Base-by-base conservation (phyloP, 257 asterid genomes). In the Phtheirospermum japonicum region DNA sequence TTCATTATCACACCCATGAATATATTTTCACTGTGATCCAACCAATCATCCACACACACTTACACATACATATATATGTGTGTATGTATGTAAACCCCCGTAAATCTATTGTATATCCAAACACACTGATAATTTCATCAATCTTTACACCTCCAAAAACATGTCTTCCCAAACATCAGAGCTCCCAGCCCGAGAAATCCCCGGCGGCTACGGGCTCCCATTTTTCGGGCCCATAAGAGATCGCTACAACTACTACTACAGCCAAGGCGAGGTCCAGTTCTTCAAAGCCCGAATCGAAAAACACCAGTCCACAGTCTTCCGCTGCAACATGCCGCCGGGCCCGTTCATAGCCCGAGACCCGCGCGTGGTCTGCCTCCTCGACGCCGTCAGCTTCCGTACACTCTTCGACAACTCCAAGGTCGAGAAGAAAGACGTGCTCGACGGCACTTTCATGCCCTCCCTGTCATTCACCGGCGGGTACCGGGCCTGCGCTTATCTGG, bases 381-480 rank as follows among this genome's bases (percentile, higher is more conserved):
- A 90, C 63, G 81, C 95, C 61, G 17, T 73, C 10, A 87, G 95
- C 40, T 87, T 85, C 48, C 88, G 75, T 0, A 55, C 83, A 8
- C 92, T 90, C 48, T 85, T 90, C 75, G 97, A 90, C 76, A 80
- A 57, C 34, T 81, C 97, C 45, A 83, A 68, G 17, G 82, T 90
- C 14, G 95, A 90, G 40, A 90, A 89, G 45, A 71, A 23, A 11
- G 59, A 85, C 64, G 84, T 90, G 7, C 89, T 90, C 2, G 95
- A 90, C 67, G 97, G 97, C 42, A 87, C 95, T 0, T 90, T 11
- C 84, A 63, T 90, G 75, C 97, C 97, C 4, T 78, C 94, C n/a
- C 68, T 85, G 7, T 31, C 72, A 13, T 80, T 72, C 77, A 80
- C 76, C 10, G 97, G 97, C 6, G 94, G 95, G 12, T 78, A 78